Evolutionary conservation across 1,139 yeast species (phyloP).

Genomic region (Sugiyamaella castrensis): DNA sequence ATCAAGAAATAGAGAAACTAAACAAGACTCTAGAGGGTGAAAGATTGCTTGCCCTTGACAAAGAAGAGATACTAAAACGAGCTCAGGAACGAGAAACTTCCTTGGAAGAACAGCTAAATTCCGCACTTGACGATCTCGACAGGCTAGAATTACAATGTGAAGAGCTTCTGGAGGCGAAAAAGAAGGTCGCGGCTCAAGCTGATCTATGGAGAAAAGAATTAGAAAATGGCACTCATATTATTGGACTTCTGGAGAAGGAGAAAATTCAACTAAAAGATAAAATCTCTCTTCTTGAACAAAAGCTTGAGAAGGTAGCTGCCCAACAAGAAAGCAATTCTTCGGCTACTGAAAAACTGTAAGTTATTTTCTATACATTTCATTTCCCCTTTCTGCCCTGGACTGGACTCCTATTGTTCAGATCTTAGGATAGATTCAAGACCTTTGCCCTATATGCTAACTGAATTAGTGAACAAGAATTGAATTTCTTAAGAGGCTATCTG

Average conservation of each 20-base stretch:
- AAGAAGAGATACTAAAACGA: constrained; percentile 44
- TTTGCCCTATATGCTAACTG: too few species aligned
- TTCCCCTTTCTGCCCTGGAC: not conserved
- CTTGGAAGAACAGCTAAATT: constrained; percentile 40
- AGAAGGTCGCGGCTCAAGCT: constrained; percentile 35
- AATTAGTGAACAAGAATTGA: constrained; percentile 27
- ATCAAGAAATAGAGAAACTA: constrained; percentile 40
- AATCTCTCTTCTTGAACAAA: constrained; percentile 29
- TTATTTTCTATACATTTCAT: not conserved
- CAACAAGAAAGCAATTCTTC: constrained; percentile 19
- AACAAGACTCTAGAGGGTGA: constrained; percentile 41
- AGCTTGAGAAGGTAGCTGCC: constrained; percentile 22
- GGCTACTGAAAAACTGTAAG: constrained; percentile 21
- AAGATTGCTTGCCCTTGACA: constrained; percentile 42
- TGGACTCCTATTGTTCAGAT: constrained; percentile 2
- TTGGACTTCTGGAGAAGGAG: constrained; percentile 36
- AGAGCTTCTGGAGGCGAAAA: constrained; percentile 39
- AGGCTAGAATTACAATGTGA: constrained; percentile 40
- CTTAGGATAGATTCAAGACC: not conserved
- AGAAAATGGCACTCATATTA: constrained; percentile 35
- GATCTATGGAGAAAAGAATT: constrained; percentile 36
- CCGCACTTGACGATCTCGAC: constrained; percentile 39
- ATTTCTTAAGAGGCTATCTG: constrained; percentile 25
- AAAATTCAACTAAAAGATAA: constrained; percentile 29
- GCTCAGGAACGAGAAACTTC: constrained; percentile 42